These are phyloP conservation scores for Trichoderma sp. DNA, from an alignment of 2,329 filamentous ascomycete species.

Conservation along the genomic window DNA sequence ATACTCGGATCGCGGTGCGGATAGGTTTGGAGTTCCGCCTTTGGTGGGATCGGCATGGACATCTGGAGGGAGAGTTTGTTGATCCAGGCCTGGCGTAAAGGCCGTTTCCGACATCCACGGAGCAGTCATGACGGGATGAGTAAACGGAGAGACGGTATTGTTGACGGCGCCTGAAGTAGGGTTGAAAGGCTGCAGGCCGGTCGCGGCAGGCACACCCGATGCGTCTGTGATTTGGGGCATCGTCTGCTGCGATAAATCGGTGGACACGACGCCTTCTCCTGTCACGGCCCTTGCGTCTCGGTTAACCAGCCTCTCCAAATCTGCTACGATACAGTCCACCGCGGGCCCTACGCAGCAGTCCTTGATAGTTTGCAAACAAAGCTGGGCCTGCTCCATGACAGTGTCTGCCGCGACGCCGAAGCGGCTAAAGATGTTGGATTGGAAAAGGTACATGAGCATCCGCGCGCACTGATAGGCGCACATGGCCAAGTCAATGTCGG, in stretches of 20 bases:
- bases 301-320: constrained; percentile 52
- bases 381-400: constrained; percentile 49
- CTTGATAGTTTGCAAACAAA: constrained; percentile 51
- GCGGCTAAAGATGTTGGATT: constrained; percentile 41
- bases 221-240: constrained; percentile 31
- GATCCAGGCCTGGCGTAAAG: constrained; percentile 20
- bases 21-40: constrained; percentile 22
- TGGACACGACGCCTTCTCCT: background rate
- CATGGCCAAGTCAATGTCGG: constrained; percentile 54
- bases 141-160: constrained; percentile 31
- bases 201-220: constrained; percentile 26
- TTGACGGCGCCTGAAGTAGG: background rate
- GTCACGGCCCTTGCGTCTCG: constrained; percentile 38
- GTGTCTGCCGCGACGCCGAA: constrained; percentile 45
- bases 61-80: background rate
- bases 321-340: constrained; percentile 45
- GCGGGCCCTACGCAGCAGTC: constrained; percentile 52
- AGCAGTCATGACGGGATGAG: constrained; percentile 32
- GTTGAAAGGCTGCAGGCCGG: constrained; percentile 4
- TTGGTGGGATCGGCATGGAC: background rate
- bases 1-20: constrained; percentile 5
- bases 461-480: constrained; percentile 56
- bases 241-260: constrained; percentile 23
- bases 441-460: constrained; percentile 51
- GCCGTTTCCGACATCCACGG: constrained; percentile 32